A percentile compares a stretch with the other conserved stretches of the same genome.
phyloP scores from a whole-genome alignment of 805 yeast genomes.

The Debaryomyces prosopidis region DNA sequence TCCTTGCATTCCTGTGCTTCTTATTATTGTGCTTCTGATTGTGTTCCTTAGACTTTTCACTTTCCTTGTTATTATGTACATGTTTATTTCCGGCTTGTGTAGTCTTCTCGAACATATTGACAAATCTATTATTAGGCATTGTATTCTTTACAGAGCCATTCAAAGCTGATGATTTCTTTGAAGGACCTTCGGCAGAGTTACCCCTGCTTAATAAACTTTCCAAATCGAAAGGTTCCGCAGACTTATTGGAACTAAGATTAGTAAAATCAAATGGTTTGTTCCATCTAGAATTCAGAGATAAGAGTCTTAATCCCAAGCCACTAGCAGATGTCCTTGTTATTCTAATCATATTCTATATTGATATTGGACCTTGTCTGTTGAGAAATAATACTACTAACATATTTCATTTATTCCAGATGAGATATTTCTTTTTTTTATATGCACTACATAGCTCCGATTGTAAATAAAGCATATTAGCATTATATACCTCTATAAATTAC shows the following conservation, averaged over 20 bases:
- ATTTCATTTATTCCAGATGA: neutral
- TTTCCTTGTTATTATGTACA: neutral
- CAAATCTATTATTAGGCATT: slow-evolving; percentile 3
- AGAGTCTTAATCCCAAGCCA: neutral
- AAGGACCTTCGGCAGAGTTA: neutral
- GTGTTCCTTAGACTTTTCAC: neutral
- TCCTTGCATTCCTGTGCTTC: neutral
- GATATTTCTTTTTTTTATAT: neutral
- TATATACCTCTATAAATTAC: slow-evolving; percentile 26
- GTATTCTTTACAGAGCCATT: neutral
- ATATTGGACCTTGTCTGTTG: too few species aligned
- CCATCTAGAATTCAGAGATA: neutral
- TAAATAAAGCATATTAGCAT: neutral
- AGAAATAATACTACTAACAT: neutral
- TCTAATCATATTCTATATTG: slow-evolving; percentile 2
- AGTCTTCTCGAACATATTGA: slow-evolving; percentile 1
- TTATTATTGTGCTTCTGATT: slow-evolving; percentile 1
- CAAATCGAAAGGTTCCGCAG: neutral
- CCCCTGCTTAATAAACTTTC: neutral
- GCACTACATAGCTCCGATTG: neutral
- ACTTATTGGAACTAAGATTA: neutral
- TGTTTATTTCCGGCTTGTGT: neutral
- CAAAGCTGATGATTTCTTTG: neutral
- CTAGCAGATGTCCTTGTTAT: neutral
- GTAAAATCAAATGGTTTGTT: slow-evolving; percentile 7